Evolutionary conservation across 805 yeast genomes (phyloP).

Genomic region (Wickerhamiella galacta): DNA sequence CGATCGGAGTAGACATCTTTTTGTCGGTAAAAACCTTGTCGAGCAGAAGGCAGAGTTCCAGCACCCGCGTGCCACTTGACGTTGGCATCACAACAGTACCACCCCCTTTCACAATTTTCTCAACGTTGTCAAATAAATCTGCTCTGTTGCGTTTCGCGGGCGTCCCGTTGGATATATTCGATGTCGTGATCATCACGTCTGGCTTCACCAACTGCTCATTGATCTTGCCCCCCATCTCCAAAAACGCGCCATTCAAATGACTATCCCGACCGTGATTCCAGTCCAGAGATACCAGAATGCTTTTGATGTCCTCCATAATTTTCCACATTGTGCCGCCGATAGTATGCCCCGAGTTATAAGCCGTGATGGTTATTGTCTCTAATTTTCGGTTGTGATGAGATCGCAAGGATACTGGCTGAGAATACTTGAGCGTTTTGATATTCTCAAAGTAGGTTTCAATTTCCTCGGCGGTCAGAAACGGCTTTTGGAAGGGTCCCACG

Average conservation of each 20-base stretch:
- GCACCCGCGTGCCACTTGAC: constrained; percentile 58
- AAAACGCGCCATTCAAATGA: constrained; percentile 57
- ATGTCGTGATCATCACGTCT: constrained; percentile 61
- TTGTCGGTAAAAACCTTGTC: constrained; percentile 42
- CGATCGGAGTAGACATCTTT: constrained; percentile 39
- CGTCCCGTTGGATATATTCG: constrained; percentile 37
- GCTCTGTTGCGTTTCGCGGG: constrained; percentile 45
- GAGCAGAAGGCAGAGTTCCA: constrained; percentile 61
- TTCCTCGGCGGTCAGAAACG: constrained; percentile 39
- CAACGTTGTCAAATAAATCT: constrained; percentile 42
- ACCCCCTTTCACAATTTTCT: constrained; percentile 51
- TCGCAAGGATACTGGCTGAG: constrained; percentile 56
- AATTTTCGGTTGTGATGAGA: constrained; percentile 6
- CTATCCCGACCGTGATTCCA: constrained; percentile 93
- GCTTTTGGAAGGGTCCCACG: constrained; percentile 40
- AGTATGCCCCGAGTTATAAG: constrained; percentile 81
- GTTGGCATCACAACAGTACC: constrained; percentile 78
- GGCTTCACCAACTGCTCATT: constrained; percentile 51
- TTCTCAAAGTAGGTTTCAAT: constrained; percentile 68
- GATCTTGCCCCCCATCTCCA: constrained; percentile 43
- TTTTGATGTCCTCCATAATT: constrained; percentile 54
- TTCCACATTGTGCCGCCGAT: constrained; percentile 91
- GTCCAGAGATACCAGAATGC: constrained; percentile 70
- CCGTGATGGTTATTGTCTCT: constrained; percentile 35
- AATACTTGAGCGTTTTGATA: constrained; percentile 51